Evolutionary conservation across 75 land plant species (phyloP), one percentile per base, ranked within the genome.

Genomic region (Larix kaempferi): DNA sequence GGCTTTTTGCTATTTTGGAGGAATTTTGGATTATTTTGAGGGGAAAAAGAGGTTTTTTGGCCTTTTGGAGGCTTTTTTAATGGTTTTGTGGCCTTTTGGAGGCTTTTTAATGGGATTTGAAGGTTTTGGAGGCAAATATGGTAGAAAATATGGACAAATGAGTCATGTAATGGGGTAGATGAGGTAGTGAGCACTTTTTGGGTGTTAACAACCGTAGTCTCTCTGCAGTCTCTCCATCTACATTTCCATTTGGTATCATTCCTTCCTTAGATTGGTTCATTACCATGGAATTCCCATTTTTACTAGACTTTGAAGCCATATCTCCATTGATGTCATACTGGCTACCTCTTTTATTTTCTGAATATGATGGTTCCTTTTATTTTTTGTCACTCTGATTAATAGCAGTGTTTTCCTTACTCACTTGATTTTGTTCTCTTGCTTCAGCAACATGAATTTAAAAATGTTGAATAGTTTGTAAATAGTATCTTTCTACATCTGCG

Each of bases 401-500:
- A 73, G 44, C 84, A 54, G 81, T 62, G 56, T 80, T 82, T 14
- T 91, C 91, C 59, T 78, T 86, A 35, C 44, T 77, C 27, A 77
- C 33, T 49, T 91, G 89, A 82, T 75, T 87, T 58, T 78, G 82
- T 76, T 87, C 99, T 76, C 92, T 85, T 60, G 80, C 86, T 61
- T 90, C 92, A 75, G 90, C 93, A 61, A 97, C 39, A 77, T 97
- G 95, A 56, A 78, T 71, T 71, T 89, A 93, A 59, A 96, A 88
- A 29, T 92, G 87, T 39, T 97, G 99, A 55, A 97, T 82, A 11
- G 86, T 77, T 79, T 97, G 93, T 71, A 85, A 11, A 76, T 94
- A 89, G 77, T 87, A 88, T 75, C 92, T 85, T 81, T 97, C 95
- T 87, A 88, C 84, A 66, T 97, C 95, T 61, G 33, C 1, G 33